phyloP scores from a whole-genome alignment of 1,284 basidiomycete genomes.

The Apiotrichum porosum region DNA sequence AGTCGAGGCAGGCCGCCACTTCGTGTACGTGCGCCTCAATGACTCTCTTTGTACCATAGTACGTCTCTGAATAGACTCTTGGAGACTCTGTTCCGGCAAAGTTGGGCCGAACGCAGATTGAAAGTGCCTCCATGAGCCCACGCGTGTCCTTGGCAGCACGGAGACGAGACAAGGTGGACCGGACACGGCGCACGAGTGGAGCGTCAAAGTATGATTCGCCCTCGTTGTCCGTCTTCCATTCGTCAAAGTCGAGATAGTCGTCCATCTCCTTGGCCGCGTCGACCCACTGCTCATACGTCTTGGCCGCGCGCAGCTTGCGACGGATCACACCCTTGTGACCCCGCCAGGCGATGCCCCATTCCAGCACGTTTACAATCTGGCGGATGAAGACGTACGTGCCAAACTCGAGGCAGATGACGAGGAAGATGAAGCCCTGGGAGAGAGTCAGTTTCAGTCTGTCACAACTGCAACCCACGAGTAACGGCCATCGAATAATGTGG shows the following conservation, averaged over 20 bases:
- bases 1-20: conserved; percentile 66
- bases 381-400: conserved; percentile 78
- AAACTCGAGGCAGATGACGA: conserved; percentile 82
- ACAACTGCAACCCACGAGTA: conserved; percentile 59
- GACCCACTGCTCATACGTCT: conserved; percentile 75
- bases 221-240: conserved; percentile 79
- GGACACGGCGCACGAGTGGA: conserved; percentile 47
- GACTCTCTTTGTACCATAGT: conserved; percentile 77
- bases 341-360: conserved; percentile 84
- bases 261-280: conserved; percentile 73
- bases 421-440: conserved; percentile 67
- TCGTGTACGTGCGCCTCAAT: conserved; percentile 86
- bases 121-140: conserved; percentile 81
- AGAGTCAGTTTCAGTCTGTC: neutral
- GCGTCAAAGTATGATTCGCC: conserved; percentile 87
- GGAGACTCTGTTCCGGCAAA: conserved; percentile 92
- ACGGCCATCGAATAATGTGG: conserved; percentile 78
- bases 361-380: conserved; percentile 88
- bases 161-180: conserved; percentile 34
- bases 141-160: conserved; percentile 61
- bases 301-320: conserved; percentile 66
- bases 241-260: conserved; percentile 71
- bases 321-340: conserved; percentile 76
- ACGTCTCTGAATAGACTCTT: conserved; percentile 82
- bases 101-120: conserved; percentile 86